Evolutionary conservation across 2,329 filamentous ascomycete genomes (phyloP), one percentile per base, ranked within the genome.

Genomic region (Hypoxylon sp.): DNA sequence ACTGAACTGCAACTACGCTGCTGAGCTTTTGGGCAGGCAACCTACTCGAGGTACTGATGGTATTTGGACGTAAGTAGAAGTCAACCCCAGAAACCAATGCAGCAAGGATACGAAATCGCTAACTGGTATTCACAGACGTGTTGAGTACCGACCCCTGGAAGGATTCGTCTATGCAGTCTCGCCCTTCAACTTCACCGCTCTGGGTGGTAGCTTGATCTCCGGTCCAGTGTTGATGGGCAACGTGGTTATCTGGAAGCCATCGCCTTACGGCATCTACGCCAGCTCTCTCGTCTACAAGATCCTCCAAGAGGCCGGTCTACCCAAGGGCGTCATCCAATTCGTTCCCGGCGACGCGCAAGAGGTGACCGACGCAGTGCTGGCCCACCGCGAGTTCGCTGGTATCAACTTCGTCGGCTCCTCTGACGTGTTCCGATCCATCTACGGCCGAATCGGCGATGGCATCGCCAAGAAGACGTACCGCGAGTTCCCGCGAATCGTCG

Each of bases 121-220:
- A n/a, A n/a, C n/a, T n/a, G n/a, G n/a, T n/a, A n/a, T n/a, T n/a
- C n/a, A n/a, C n/a, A 37, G 35, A 11, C 35, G 35, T 5, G 12
- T 37, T 9, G 30, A 42, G 6, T 31, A 38, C 34, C 43, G 43
- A 15, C 34, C 43, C 15, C 17, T 47, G 4, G 43, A 47, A 42
- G 73, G 73, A 1, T 75, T 75, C 49, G 71, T 75, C 7, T 74
- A 73, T 32, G 67, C 72, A 11, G 59, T 75, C 2, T 69, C 71
- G 0, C 73, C 73, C 2, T 75, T 75, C 62, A 75, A 75, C 63
- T 75, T 75, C 45, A 74, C 73, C 0, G 73, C 73, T 0, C 64
- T 75, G 12, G 73, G 68, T 7, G 73, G 63, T 2, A 73, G 66
- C 32, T 62, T 75, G 2, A 57, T 73, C 7, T 67, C 64, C 3